Conservation (phyloP, 1,284 basidiomycete species). For the Rhodofomes roseus region DNA sequence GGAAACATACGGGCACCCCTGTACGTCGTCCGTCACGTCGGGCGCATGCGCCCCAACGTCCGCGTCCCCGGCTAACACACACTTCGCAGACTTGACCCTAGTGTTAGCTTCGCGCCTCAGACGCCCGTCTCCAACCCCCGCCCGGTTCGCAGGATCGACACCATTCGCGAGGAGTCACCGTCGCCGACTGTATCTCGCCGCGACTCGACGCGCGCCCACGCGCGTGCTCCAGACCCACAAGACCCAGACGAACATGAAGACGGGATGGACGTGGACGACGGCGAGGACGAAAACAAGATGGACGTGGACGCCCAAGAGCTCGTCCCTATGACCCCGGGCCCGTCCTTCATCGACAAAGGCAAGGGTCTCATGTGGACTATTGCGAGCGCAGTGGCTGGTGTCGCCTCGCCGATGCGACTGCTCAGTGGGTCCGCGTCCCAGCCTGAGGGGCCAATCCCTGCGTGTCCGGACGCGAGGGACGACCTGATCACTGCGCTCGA, state of each 20-base stretch:
- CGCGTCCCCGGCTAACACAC: neutral
- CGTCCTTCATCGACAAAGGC: neutral
- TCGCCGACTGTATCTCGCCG: neutral
- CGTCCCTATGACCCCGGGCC: neutral
- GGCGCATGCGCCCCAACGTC: neutral
- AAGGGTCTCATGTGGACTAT: neutral
- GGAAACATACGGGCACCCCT: neutral
- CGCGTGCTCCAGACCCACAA: neutral
- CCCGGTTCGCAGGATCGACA: neutral
- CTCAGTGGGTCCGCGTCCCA: neutral
- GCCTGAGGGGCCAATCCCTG: too few relatives aligned
- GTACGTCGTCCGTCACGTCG: neutral
- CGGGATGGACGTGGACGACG: neutral
- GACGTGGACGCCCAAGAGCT: neutral
- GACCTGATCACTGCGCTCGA: neutral
- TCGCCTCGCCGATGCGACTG: neutral
- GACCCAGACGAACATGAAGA: neutral
- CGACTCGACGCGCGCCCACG: neutral
- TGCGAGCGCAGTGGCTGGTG: neutral
- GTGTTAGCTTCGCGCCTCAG: neutral
- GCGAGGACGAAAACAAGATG: neutral
- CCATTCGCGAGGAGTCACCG: neutral
- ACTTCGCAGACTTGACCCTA: neutral
- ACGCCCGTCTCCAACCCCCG: neutral
- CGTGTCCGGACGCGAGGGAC: neutral